These are phyloP conservation scores for Allantophomopsis cytisporea DNA, from an alignment of 2,329 filamentous ascomycete species.

Conservation along the genomic window DNA sequence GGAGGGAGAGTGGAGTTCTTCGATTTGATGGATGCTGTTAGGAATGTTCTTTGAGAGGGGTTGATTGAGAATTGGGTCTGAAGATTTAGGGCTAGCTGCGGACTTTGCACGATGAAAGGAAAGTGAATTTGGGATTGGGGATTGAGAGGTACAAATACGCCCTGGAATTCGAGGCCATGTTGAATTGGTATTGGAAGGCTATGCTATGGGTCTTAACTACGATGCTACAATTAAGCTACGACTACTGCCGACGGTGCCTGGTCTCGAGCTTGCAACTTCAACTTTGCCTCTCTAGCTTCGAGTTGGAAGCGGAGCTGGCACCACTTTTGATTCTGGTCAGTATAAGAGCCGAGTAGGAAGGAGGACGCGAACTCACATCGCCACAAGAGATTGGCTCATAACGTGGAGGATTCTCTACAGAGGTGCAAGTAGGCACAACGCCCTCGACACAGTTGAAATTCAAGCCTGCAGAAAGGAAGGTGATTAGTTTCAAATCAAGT, in stretches of 20 bases:
- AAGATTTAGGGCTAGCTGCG: too few species aligned
- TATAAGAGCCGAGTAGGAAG: neutral
- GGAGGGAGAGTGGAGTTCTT: slow-evolving; percentile 41
- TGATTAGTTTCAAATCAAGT: neutral
- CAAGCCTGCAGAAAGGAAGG: slow-evolving; percentile 19
- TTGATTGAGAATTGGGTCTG: neutral
- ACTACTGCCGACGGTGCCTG: slow-evolving; percentile 14
- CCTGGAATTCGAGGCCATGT: too few species aligned
- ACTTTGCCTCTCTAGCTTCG: slow-evolving; percentile 12
- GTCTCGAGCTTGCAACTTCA: slow-evolving; percentile 6
- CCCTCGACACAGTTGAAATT: slow-evolving; percentile 35
- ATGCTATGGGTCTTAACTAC: too few species aligned
- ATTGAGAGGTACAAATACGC: too few species aligned
- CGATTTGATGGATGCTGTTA: slow-evolving; percentile 48
- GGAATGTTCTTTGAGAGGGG: slow-evolving; percentile 28
- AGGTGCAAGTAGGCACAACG: slow-evolving; percentile 32
- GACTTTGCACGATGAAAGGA: too few species aligned
- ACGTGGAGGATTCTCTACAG: slow-evolving; percentile 29
- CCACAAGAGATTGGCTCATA: slow-evolving; percentile 38
- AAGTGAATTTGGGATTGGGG: too few species aligned
- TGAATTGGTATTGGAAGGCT: too few species aligned
- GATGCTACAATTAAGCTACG: slow-evolving; percentile 7
- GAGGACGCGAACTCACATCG: slow-evolving; percentile 19
- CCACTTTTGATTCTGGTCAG: slow-evolving; percentile 8
- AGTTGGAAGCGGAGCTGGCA: slow-evolving; percentile 17